phyloP scores from a whole-genome alignment of 73 alveolate genomes.

The Effrenium voratum region DNA sequence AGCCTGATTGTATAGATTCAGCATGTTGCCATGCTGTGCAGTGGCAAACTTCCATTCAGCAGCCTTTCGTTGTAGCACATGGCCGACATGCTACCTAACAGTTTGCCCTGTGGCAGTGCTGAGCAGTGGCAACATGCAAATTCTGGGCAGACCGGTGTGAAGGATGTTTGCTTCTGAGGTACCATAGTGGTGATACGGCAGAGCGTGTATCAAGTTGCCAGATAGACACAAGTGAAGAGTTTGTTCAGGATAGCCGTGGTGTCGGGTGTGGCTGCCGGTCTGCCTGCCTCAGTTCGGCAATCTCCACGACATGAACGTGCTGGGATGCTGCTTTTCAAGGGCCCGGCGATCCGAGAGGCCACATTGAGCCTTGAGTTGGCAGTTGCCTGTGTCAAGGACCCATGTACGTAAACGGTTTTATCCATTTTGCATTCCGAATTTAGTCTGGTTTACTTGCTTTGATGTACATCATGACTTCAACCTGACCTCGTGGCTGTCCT shows the following conservation, averaged over 20 bases:
- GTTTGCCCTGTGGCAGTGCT: conserved; percentile 67
- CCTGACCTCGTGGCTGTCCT: conserved; percentile 15
- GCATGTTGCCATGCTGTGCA: background rate
- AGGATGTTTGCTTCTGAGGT: too few relatives aligned
- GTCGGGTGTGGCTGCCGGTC: too few relatives aligned
- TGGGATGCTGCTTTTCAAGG: conserved; percentile 19
- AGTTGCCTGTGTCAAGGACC: conserved; percentile 51
- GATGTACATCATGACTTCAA: background rate
- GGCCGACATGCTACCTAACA: too few relatives aligned
- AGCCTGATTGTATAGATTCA: conserved; percentile 34
- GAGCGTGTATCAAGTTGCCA: too few relatives aligned
- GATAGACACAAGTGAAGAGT: too few relatives aligned
- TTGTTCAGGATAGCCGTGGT: too few relatives aligned
- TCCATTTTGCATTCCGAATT: background rate
- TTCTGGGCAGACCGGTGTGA: background rate
- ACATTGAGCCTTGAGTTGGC: conserved; percentile 44
- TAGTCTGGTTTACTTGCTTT: background rate
- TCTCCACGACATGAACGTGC: too few relatives aligned
- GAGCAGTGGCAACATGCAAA: conserved; percentile 70
- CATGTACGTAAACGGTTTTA: background rate
- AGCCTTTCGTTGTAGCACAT: too few relatives aligned
- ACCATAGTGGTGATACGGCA: too few relatives aligned
- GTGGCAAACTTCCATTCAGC: too few relatives aligned
- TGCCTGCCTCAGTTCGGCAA: too few relatives aligned
- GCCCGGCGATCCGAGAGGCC: conserved; percentile 10